These are phyloP conservation scores for Grifola frondosa DNA, from an alignment of 1,284 basidiomycete genomes.

Conservation along the genomic window DNA sequence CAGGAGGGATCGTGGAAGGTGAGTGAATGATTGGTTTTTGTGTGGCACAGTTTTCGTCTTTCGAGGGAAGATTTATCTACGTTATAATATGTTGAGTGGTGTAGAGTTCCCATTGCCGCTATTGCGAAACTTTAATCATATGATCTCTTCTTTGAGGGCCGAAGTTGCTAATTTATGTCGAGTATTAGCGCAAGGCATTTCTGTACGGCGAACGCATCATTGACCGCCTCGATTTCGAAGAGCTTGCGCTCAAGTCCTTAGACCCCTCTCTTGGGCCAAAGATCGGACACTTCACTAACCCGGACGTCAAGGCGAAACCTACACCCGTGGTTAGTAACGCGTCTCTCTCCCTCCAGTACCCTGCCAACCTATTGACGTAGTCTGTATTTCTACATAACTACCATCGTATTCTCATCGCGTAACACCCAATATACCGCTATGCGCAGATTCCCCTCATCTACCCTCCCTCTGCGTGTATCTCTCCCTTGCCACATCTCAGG, in stretches of 20 bases:
- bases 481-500: conserved; percentile 54
- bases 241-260: conserved; percentile 66
- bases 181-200: conserved; percentile 53
- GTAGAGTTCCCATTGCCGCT: not conserved
- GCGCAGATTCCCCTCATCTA: conserved; percentile 66
- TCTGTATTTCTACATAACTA: not conserved
- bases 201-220: conserved; percentile 63
- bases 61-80: not conserved
- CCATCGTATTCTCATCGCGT: not conserved
- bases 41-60: not conserved
- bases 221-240: conserved; percentile 75
- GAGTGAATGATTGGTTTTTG: conserved; percentile 14
- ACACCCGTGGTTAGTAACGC: conserved; percentile 21
- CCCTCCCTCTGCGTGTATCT: conserved; percentile 53
- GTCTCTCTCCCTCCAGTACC: not conserved
- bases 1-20: conserved; percentile 69
- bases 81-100: not conserved
- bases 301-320: conserved; percentile 11
- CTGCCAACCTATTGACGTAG: conserved; percentile 23
- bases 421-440: too few species aligned
- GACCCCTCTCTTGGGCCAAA: conserved; percentile 65
- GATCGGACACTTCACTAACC: conserved; percentile 24
- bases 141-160: not conserved
- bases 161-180: not conserved
- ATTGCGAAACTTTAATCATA: not conserved